A percentile compares a stretch with the other conserved stretches of the same genome.
Evolutionary conservation across 106 monocot species (phyloP).

Genomic region (Phalaenopsis equestris): DNA sequence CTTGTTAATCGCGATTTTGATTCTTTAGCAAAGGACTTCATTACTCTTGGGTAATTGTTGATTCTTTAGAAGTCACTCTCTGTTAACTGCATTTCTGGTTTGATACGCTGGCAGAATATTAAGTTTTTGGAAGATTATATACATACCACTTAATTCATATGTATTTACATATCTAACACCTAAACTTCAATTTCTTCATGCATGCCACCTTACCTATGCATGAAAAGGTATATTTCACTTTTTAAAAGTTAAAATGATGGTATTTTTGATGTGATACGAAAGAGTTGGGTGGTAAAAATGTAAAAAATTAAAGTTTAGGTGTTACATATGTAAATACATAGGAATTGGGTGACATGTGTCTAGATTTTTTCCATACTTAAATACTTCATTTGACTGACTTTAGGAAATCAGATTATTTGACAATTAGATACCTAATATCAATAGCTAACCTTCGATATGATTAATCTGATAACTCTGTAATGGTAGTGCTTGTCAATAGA

Average conservation of each 20-base stretch:
- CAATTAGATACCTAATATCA: background rate
- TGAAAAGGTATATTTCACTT: no score
- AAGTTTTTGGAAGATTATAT: no score
- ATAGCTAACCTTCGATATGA: background rate
- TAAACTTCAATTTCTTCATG: background rate
- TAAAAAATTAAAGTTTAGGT: no score
- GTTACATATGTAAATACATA: no score
- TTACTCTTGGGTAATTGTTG: conserved; percentile 85
- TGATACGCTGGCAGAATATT: background rate
- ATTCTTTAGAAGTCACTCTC: background rate
- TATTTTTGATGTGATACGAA: no score
- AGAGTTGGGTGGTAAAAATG: no score
- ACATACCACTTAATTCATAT: no score
- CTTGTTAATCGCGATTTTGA: conserved; percentile 99
- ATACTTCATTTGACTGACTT: background rate
- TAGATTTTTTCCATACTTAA: background rate
- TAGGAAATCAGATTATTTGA: background rate
- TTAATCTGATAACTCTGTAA: background rate
- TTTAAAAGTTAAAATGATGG: no score
- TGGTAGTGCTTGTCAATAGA: background rate
- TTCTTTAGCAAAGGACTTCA: conserved; percentile 88
- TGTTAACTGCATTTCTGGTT: background rate
- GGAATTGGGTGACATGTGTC: no score
- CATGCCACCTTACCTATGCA: no score
- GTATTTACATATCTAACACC: background rate